phyloP scores from a whole-genome alignment of 2,329 filamentous ascomycete species.

The Colletotrichum aenigma region DNA sequence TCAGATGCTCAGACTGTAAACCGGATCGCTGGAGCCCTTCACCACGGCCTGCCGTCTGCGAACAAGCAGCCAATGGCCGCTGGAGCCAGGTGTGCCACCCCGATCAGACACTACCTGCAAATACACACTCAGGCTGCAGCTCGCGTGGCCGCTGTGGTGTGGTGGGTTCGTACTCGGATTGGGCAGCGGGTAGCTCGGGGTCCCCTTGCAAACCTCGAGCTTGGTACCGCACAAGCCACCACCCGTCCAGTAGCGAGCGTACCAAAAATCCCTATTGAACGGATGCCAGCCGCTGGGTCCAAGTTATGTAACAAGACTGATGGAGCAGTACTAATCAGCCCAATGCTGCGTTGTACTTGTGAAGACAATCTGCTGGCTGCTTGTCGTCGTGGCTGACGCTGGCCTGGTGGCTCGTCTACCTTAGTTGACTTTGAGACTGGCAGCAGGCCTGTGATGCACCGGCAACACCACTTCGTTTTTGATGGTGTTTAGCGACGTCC shows the following conservation, averaged over 20 bases:
- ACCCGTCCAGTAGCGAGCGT: neutral
- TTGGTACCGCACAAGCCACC: neutral
- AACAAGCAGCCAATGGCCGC: neutral
- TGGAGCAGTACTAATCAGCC: neutral
- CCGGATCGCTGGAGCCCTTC: neutral
- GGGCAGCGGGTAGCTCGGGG: neutral
- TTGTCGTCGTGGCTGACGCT: neutral
- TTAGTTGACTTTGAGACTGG: neutral
- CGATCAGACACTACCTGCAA: neutral
- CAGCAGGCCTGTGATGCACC: neutral
- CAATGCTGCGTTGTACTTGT: neutral
- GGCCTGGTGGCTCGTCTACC: neutral
- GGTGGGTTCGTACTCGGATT: neutral
- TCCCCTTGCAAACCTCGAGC: neutral
- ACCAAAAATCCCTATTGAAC: neutral
- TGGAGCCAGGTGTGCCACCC: neutral
- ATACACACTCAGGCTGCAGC: neutral
- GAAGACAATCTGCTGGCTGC: neutral
- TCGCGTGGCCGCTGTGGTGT: neutral
- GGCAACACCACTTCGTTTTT: neutral
- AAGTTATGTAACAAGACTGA: neutral
- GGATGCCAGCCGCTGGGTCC: neutral
- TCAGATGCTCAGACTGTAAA: conserved; percentile 12
- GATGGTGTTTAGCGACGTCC: neutral
- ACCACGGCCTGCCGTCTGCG: neutral